A percentile compares a stretch with the other conserved stretches of the same genome.
These are phyloP conservation scores for Penicillium parvum DNA, from an alignment of 495 filamentous ascomycete genomes.

Conservation along the genomic window DNA sequence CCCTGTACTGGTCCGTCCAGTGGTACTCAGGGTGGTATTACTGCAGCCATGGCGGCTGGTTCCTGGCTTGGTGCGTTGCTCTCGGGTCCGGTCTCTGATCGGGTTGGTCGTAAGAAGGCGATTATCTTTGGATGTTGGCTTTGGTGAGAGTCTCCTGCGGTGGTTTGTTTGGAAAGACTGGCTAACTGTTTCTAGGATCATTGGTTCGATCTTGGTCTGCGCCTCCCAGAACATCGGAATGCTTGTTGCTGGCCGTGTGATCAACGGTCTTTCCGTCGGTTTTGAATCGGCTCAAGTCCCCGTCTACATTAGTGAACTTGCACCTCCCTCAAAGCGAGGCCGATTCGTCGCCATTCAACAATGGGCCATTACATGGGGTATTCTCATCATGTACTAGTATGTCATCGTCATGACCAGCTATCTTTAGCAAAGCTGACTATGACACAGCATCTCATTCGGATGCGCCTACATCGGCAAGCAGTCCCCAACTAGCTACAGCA, in stretches of 20 bases:
- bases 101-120: slow-evolving; percentile 59
- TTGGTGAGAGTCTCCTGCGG: slow-evolving; percentile 43
- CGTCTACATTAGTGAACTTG: slow-evolving; percentile 47
- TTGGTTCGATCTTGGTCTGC: slow-evolving; percentile 65
- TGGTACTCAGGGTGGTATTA: slow-evolving; percentile 55
- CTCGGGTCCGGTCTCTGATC: slow-evolving; percentile 65
- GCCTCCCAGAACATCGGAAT: slow-evolving; percentile 70
- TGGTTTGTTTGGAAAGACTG: background rate
- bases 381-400: background rate
- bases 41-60: slow-evolving; percentile 67
- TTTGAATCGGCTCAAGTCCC: slow-evolving; percentile 77
- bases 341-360: background rate
- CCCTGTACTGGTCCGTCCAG: slow-evolving; percentile 46
- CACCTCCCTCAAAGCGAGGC: background rate
- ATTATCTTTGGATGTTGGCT: slow-evolving; percentile 61
- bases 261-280: slow-evolving; percentile 73
- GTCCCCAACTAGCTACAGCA: slow-evolving; percentile 24
- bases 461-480: slow-evolving; percentile 49
- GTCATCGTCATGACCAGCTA: too few relatives aligned
- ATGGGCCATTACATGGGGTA: background rate
- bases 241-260: slow-evolving; percentile 68
- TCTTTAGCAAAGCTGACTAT: too few relatives aligned
- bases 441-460: slow-evolving; percentile 71
- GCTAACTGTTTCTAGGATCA: slow-evolving; percentile 32
- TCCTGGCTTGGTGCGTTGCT: slow-evolving; percentile 68